Conservation (phyloP, 2,329 filamentous ascomycete genomes). For the Pseudogymnoascus sp. region DNA sequence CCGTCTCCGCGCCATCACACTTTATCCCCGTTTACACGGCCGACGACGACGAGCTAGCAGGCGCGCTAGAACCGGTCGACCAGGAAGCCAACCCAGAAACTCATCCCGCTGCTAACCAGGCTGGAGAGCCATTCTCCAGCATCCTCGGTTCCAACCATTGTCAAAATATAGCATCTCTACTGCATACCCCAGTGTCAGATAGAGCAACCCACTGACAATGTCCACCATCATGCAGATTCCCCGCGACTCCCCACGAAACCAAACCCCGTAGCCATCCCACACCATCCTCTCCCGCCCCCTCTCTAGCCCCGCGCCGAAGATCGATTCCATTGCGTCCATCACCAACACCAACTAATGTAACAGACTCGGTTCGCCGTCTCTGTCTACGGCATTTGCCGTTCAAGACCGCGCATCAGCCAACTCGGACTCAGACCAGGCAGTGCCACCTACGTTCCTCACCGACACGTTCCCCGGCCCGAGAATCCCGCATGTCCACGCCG, state of each 20-base stretch:
- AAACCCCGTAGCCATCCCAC: not conserved
- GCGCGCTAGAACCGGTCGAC: not conserved
- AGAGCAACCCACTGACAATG: not conserved
- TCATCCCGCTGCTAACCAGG: not conserved
- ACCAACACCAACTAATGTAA: not conserved
- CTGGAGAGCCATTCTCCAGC: not conserved
- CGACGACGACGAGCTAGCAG: not conserved
- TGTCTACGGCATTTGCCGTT: not conserved
- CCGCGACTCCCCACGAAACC: not conserved
- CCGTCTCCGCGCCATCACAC: not conserved
- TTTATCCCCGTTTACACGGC: slow-evolving; percentile 6
- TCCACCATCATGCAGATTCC: slow-evolving; percentile 2
- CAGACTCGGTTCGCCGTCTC: not conserved
- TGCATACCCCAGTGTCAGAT: not conserved
- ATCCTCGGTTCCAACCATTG: not conserved
- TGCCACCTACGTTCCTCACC: not conserved
- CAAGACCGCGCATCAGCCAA: not conserved
- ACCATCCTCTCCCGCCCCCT: not conserved
- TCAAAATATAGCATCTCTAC: not conserved
- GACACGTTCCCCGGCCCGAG: not conserved
- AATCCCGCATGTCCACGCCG: slow-evolving; percentile 1
- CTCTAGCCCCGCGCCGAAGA: not conserved
- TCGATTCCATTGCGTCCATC: not conserved
- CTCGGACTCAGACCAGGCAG: not conserved
- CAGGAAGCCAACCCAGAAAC: not conserved